Evolutionary conservation across 2,329 filamentous ascomycete species (phyloP), one percentile per base, ranked within the genome.

Genomic region (Lizonia empirigonia): DNA sequence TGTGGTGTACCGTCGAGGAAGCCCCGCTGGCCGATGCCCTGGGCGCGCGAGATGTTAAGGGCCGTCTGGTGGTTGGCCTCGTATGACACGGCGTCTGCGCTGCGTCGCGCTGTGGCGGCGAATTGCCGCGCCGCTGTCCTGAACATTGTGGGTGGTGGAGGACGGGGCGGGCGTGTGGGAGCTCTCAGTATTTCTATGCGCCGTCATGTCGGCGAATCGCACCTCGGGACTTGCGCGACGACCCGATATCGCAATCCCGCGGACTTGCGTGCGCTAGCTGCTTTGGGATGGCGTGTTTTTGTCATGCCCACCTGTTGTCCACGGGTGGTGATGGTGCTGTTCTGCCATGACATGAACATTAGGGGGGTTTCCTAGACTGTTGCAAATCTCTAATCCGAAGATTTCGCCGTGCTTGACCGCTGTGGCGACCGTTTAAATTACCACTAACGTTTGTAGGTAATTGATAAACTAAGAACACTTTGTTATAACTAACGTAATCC

Each of bases 1-100:
- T n/a, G n/a, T n/a, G n/a, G n/a, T n/a, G n/a, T 82, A 94, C 91
- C 91, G 79, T 89, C 91, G 46, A 90, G 86, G 62, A 97, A 81
- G 37, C 78, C 78, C 63, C 90, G 87, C 70, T 87, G 83, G 40
- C 90, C 86, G 51, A 90, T 77, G 49, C 90, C 88, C 73, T 96
- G 91, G 23, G 89, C 89, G 69, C 85, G 85, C 33, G 90, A 91
- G 52, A 96, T 85, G 57, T 82, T 82, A 55, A 93, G 78, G 22
- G 85, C 85, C 67, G 90, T 85, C 36, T 82, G 69, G 55, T 83
- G 80, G 15, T 74, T 71, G 8, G 76, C 76, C 58, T 82, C 78
- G 48, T 77, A 74, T 48, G 79, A 74, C 7, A 75, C 71, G 24
- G 68, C 72, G 50, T 83, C 77, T 27, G 65, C 79, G 68, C 72